phyloP scores from a whole-genome alignment of 257 asterid species.

The Petunia secreta region DNA sequence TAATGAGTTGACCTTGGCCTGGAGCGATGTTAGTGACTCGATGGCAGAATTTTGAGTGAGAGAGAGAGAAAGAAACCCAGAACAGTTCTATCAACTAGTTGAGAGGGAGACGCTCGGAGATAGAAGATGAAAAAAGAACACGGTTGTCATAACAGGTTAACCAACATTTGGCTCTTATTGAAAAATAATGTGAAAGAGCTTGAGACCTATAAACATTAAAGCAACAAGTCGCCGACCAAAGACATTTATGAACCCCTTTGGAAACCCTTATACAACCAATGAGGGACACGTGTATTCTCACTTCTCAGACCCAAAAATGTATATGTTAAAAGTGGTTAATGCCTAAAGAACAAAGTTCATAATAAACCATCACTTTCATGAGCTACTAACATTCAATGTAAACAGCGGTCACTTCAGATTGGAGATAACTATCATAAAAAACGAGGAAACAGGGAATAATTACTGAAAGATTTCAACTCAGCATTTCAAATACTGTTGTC shows the following conservation, averaged over 20 bases:
- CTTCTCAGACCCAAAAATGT: too few species aligned
- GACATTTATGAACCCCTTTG: not conserved
- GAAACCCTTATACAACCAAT: not conserved
- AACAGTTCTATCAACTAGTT: not conserved
- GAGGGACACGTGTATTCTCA: not conserved
- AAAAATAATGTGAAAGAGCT: too few species aligned
- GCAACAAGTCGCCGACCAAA: not conserved
- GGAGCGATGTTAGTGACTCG: not conserved
- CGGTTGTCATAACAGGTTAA: not conserved
- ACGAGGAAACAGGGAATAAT: slow-evolving; percentile 8
- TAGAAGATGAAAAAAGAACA: not conserved
- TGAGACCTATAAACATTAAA: not conserved
- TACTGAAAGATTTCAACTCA: not conserved
- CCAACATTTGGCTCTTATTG: not conserved
- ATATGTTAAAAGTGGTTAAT: not conserved
- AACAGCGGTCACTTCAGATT: not conserved
- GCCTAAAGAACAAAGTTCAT: not conserved
- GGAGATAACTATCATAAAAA: slow-evolving; percentile 1
- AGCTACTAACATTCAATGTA: slow-evolving; percentile 14
- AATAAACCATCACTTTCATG: not conserved
- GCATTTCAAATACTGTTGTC: slow-evolving; percentile 19
- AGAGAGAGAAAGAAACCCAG: not conserved
- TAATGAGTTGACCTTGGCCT: not conserved
- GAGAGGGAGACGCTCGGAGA: not conserved
- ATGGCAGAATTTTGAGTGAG: not conserved